Evolutionary conservation across 225 moss, liverwort and hornwort genomes (phyloP), one percentile per base, ranked within the genome.

Genomic region (Sphagnum contortum): DNA sequence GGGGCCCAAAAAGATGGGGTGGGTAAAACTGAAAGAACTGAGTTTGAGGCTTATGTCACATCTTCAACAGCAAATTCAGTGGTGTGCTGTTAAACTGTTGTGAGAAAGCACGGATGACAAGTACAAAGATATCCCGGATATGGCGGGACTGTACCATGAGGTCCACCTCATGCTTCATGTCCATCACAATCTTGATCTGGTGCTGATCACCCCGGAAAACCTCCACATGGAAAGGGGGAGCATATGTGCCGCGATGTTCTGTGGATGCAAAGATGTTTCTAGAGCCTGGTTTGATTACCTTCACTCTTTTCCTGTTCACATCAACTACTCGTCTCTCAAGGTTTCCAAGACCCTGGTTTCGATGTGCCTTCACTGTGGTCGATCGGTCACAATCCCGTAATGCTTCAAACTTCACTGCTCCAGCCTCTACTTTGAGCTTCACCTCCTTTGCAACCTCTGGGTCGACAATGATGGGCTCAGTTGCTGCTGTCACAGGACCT

Each of bases 81-180:
- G 83, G 69, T 9, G 83, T 84, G 74, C 83, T 84, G 47, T 84
- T 84, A 29, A 74, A 84, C 61, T 74, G 69, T 69, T 84, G 83
- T 6, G 83, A 79, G 12, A 84, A 71, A 47, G 76, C 80, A 66
- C 83, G 73, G 0, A 84, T 76, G 45, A 84, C 80, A 45, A 84
- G 66, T 5, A 80, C 83, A 11, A 84, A 76, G n/a, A 84, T 77
- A 58, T 84, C 83, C 11, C 83, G 80, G 46, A 84, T 80, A 54
- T 84, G 77, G 44, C 83, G 69, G 7, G 83, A 84, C 56, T 84
- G 83, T 44, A 84, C 83, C 83, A 84, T 84, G 66, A 84, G 60
- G 12, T 84, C 83, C 8, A 84, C 83, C 72, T 84, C 83, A 45
- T 80, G 80, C 45, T 84, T 80, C 49, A 68, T 76, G 68, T 84